Percentiles rank a stretch among this genome's conserved stretches.
Conservation (phyloP, 2,329 filamentous ascomycete genomes). For the Hymenoscyphus scutula region DNA sequence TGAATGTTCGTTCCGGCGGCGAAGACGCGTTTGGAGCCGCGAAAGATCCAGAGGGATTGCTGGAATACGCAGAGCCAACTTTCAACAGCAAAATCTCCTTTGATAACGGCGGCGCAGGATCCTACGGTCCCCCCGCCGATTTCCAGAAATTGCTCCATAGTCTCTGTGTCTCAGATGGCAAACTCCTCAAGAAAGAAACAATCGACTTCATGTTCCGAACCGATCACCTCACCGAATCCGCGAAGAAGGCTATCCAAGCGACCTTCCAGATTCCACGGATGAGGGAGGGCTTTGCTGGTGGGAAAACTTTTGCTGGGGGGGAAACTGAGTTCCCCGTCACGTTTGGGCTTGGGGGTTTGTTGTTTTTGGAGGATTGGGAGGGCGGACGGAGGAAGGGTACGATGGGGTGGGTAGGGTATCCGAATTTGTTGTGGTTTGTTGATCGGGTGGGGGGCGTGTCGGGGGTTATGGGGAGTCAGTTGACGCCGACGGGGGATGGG, state of each 20-base stretch:
- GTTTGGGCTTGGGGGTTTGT: conserved; percentile 43
- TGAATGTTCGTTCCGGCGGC: conserved; percentile 24
- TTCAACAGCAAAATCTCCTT: conserved; percentile 14
- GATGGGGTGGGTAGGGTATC: conserved; percentile 45
- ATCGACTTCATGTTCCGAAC: conserved; percentile 44
- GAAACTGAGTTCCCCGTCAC: too few species aligned
- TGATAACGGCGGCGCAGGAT: conserved; percentile 38
- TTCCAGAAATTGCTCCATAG: conserved; percentile 46
- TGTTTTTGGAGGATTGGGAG: conserved; percentile 41
- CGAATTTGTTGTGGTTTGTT: conserved; percentile 48
- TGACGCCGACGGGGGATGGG: conserved; percentile 43
- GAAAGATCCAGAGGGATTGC: conserved; percentile 18
- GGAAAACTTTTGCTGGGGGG: too few species aligned
- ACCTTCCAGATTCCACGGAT: conserved; percentile 16
- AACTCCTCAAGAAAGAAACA: conserved; percentile 43
- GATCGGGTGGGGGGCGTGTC: conserved; percentile 41
- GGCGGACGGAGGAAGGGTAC: conserved; percentile 41
- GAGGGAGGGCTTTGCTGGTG: too few species aligned
- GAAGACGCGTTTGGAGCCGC: too few species aligned
- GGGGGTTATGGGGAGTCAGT: conserved; percentile 43
- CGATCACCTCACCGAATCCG: conserved; percentile 41
- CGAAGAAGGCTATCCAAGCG: conserved; percentile 29
- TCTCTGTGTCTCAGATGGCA: conserved; percentile 48
- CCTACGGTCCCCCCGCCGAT: conserved; percentile 39
- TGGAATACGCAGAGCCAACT: conserved; percentile 13